Evolutionary conservation across 495 filamentous ascomycete species (phyloP), one percentile per base, ranked within the genome.

Genomic region (Rhizodiscina lignyota): DNA sequence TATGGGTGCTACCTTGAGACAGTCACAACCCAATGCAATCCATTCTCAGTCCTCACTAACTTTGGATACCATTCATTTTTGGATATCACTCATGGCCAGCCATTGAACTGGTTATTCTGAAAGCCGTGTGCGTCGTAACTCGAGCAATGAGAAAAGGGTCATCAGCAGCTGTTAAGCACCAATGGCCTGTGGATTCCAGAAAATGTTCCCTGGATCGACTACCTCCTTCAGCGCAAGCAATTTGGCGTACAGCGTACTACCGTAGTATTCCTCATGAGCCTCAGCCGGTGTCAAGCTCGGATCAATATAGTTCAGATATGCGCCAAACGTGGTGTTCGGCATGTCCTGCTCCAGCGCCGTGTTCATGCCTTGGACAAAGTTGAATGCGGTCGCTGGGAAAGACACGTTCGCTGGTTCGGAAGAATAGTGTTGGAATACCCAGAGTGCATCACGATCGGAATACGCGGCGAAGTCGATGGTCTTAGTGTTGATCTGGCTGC

Each of bases 251-350:
- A 68, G 48, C 21, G 10, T 21, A 13, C 51, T 37, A 1, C 70
- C 71, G 62, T 73, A 85, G 46, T 77, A 77, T 42, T 65, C 45
- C 35, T 49, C 38, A 35, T 67, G 66, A 0, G 68, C 62, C 18
- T 60, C 47, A 19, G 47, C 43, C 23, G 67, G 39, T 18, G 44
- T 47, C 37, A 80, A 42, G 3, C 50, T 54, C 1, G 74, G 70
- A 50, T 86, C 80, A 4, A 83, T 67, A 45, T 83, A 83, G 15
- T 79, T 81, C 0, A 77, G 63, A 53, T 85, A 86, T 0, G 69
- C 53, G 4, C 54, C 53, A 32, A 54, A 50, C 19, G 36, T 35
- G 5, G 39, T 50, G 2, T 44, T 32, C 0, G 59, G 48, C 19
- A 49, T 52, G 12, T 52, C 43, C 2, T 34, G 40, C 2, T 30